Base-by-base conservation (phyloP, 2,329 filamentous ascomycete genomes). In the Xylaria sp. region DNA sequence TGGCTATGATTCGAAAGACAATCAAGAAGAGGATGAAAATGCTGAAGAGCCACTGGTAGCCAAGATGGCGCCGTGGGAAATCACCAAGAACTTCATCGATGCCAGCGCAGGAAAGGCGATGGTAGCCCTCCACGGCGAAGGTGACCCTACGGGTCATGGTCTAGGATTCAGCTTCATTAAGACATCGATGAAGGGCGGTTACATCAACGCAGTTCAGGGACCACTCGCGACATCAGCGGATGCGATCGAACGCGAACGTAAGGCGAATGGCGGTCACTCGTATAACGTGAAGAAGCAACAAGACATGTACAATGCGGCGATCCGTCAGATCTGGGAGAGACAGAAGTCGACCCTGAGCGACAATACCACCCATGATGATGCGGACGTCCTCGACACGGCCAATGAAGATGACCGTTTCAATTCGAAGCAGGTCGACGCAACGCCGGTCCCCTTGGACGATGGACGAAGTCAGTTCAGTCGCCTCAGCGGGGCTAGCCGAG, bases 271-370 rank as follows among this genome's bases (percentile, higher is more conserved):
- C 50, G 94, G 94, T 0, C 94, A 99, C 73, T 92, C 91, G 63
- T 99, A 99, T 77, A 99, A 99, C 61, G 94, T 99, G 56, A 94
- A 93, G 68, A 88, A 90, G 62, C 94, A 99, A 71, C 91, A 97
- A 67, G 87, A 86, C 58, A 89, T 91, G 65, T 99, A 99, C 70
- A 91, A 95, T 63, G 88, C 92, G 48, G 91, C 91, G 19, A 97
- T 99, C 63, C 85, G 87, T 51, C 86, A 90, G 56, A 97, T 97
- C 57, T 99, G 94, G 94, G 87, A 91, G 56, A 87, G 89, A 62
- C 93, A 97, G 71, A 91, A 89, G 71, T 76, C 83, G 13, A 93
- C 88, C 48, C 78, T 97, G 6, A 87, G 87, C 6, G 89, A 94
- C 52, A 77, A 77, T 1, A 82, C 87, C 43, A 87, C 91, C 55